Conservation (phyloP, 129 eudicot species). For the Flaveria linearis region DNA sequence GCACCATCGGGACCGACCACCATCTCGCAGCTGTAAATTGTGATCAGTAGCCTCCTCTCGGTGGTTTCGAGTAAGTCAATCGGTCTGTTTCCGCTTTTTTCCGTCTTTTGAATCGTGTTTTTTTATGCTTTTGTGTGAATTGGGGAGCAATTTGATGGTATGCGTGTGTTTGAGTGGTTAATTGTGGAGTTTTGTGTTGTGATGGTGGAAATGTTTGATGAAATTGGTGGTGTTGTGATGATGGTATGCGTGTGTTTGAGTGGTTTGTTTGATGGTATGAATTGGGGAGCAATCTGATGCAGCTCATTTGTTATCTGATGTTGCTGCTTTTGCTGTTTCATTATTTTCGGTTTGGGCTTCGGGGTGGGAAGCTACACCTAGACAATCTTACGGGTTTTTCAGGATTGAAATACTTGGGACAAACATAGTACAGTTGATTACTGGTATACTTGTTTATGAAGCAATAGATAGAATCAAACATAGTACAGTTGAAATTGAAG, state of each 20-base stretch:
- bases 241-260: too few relatives aligned
- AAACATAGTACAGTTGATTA: constrained; percentile 59
- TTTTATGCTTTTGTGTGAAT: too few relatives aligned
- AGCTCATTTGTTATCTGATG: constrained; percentile 69
- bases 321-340: constrained; percentile 78
- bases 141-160: too few relatives aligned
- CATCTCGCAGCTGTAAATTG: too few relatives aligned
- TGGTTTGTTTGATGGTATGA: background rate
- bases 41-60: too few relatives aligned
- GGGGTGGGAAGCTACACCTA: constrained; percentile 76
- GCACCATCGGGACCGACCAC: too few relatives aligned
- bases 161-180: too few relatives aligned
- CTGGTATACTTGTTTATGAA: constrained; percentile 67
- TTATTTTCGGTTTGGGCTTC: constrained; percentile 68
- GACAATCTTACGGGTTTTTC: constrained; percentile 67
- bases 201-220: constrained; percentile 6
- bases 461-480: constrained; percentile 50
- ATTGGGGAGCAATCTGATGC: too few relatives aligned
- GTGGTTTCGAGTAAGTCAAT: too few relatives aligned
- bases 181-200: constrained; percentile 25
- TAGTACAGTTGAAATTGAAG: constrained; percentile 58
- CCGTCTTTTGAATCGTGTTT: too few relatives aligned
- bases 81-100: too few relatives aligned
- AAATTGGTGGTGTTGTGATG: too few relatives aligned
- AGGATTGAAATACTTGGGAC: constrained; percentile 75